Evolutionary conservation across 495 filamentous ascomycete species (phyloP), one percentile per base, ranked within the genome.

Genomic region (Elasticomyces elasticus): DNA sequence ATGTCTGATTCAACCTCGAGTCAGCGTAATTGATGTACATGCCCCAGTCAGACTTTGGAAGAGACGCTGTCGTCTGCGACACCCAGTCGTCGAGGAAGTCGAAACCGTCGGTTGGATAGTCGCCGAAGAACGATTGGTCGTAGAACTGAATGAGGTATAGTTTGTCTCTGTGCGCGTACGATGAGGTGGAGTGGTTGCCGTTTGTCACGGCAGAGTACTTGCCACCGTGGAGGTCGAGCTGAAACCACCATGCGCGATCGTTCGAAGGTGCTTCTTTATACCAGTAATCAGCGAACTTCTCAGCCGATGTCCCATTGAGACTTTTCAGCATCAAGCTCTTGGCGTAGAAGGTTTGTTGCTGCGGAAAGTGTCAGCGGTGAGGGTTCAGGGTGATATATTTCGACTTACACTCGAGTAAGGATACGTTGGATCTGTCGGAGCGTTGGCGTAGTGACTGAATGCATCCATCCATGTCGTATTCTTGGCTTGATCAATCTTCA

Each of bases 1-100:
- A n/a, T n/a, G n/a, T n/a, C n/a, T n/a, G n/a, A 33, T 43, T 19
- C 7, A 43, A 19, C 40, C 20, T 9, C 40, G n/a, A 43, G 40
- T 43, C n/a, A 22, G 40, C 20, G 20, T 43, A 43, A 22, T 43
- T 43, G n/a, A 43, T 43, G 20, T 43, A 43, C 40, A 43, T 43
- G 12, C 40, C 40, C 40, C n/a, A 43, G n/a, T 43, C 40, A 9
- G 40, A 43, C 10, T 6, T 19, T 43, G 5, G 7, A 9, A 43
- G n/a, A 7, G n/a, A 19, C 40, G 5, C 5, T n/a, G 20, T 22
- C 13, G 40, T 43, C 40, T 6, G 10, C 7, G 7, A 11, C 6
- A 43, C 40, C 40, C n/a, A 43, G 20, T 43, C 20, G n/a, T 6
- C 20, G n/a, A 43, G 40, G 40, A 43, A 43, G n/a, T 9, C 10